phyloP scores from a whole-genome alignment of 306 rosid genomes.

The Cucumis hystrix region DNA sequence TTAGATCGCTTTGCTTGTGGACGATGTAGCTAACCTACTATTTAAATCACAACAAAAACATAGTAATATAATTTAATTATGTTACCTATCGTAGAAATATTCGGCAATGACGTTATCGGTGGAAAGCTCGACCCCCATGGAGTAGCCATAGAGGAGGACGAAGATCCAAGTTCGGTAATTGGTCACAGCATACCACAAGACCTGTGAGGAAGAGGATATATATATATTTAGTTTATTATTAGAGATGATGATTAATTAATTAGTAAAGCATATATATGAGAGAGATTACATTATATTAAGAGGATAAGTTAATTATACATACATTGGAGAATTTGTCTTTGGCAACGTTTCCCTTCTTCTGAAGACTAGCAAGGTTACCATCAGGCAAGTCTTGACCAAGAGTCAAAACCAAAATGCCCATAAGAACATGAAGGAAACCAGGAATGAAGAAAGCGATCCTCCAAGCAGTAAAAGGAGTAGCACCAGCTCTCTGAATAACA shows the following conservation, averaged over 20 bases:
- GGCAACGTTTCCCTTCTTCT: slow-evolving; percentile 59
- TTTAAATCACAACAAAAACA: too few relatives aligned
- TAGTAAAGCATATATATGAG: too few relatives aligned
- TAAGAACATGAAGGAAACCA: slow-evolving; percentile 46
- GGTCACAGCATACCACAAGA: slow-evolving; percentile 67
- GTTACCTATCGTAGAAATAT: slow-evolving; percentile 71
- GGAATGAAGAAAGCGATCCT: slow-evolving; percentile 81
- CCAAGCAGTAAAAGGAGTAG: slow-evolving; percentile 74
- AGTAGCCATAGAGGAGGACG: slow-evolving; percentile 75
- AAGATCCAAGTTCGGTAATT: slow-evolving; percentile 88
- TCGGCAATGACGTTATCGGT: slow-evolving; percentile 78
- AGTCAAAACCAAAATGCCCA: slow-evolving; percentile 59
- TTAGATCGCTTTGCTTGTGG: too few relatives aligned
- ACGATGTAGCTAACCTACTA: too few relatives aligned
- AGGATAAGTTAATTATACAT: not conserved
- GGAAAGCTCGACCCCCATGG: slow-evolving; percentile 88
- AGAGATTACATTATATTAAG: too few relatives aligned
- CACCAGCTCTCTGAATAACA: slow-evolving; percentile 25
- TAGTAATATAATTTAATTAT: too few relatives aligned
- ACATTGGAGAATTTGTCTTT: slow-evolving; percentile 70
- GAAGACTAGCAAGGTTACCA: slow-evolving; percentile 62
- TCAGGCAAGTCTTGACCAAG: slow-evolving; percentile 85
- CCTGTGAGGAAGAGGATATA: slow-evolving; percentile 15
- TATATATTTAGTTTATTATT: too few relatives aligned
- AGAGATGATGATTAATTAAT: too few relatives aligned